Conservation (phyloP, 225 moss, liverwort and hornwort genomes). For the Rhytidiadelphus loreus region DNA sequence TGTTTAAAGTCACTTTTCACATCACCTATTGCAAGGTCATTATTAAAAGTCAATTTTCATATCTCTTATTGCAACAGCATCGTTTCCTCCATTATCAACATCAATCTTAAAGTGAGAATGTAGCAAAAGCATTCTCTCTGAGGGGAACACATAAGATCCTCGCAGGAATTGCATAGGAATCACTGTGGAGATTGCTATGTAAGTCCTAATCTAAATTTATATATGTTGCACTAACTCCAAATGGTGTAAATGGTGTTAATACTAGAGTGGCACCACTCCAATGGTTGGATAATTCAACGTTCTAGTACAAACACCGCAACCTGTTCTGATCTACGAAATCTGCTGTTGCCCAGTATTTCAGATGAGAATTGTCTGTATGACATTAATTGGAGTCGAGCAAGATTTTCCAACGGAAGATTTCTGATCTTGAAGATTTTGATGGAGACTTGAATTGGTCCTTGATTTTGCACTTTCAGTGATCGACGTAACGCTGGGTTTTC, state of each 20-base stretch:
- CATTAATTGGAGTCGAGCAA: not conserved
- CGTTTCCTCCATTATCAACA: not conserved
- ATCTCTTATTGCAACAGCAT: not conserved
- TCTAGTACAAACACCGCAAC: not conserved
- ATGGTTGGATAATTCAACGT: not conserved
- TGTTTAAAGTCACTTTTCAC: not conserved
- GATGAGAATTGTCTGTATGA: not conserved
- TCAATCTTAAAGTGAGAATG: not conserved
- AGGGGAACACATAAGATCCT: not conserved
- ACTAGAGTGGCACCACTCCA: not conserved
- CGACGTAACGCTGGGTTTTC: not conserved
- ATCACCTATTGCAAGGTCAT: not conserved
- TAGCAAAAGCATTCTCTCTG: accelerated
- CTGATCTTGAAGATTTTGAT: not conserved
- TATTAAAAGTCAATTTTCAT: not conserved
- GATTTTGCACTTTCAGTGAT: not conserved
- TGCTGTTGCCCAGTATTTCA: not conserved
- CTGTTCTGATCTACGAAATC: not conserved
- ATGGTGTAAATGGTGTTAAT: not conserved
- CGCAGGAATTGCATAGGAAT: not conserved
- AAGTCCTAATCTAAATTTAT: not conserved
- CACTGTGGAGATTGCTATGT: not conserved
- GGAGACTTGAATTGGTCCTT: not conserved
- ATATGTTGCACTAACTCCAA: not conserved
- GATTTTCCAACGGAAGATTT: too few relatives aligned